Evolutionary conservation across 345 rosid species (phyloP), one percentile per base, ranked within the genome.

Genomic region (Kernera saxatilis): DNA sequence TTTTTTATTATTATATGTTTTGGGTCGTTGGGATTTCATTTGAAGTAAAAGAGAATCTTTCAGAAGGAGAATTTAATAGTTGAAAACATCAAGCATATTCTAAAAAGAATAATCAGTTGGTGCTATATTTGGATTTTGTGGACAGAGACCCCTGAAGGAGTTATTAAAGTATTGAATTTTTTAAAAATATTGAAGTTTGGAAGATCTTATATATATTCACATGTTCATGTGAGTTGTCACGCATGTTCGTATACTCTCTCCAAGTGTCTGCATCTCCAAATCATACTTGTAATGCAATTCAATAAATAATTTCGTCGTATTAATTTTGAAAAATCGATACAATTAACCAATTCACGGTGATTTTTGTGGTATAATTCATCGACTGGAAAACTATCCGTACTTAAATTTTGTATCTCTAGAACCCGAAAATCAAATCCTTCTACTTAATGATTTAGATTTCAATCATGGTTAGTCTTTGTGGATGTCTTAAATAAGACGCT

Each of bases 181-280:
- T 36, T 36, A 36, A 73, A 5, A 51, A 29, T 21, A 66, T 27
- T 45, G 53, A 74, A 50, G 32, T 58, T 73, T 67, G 44, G 72
- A n/a, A n/a, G n/a, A 73, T 73, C 53, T 39, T 58, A 57, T 15
- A 66, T 44, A 32, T 43, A 26, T 65, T 65, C 73, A 74, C 73
- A 67, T 74, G 78, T 49, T 48, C n/a, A 57, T 49, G 78, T 58
- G 48, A 67, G 68, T 39, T 67, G 78, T 74, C 72, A 67, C 53
- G 67, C 67, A 66, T 68, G 68, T 55, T 74, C 23, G 40, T 64
- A 27, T 36, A 56, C 62, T 18, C 44, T 21, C 12, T 65, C 52
- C 60, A 73, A 48, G 72, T 73, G 72, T 65, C 46, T 40, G 8
- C 65, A 5, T 58, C 67, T 40, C 44, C 12, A n/a, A 36, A 64